phyloP scores from a whole-genome alignment of 2,329 filamentous ascomycete species.

The Basipetospora chlamydospora region DNA sequence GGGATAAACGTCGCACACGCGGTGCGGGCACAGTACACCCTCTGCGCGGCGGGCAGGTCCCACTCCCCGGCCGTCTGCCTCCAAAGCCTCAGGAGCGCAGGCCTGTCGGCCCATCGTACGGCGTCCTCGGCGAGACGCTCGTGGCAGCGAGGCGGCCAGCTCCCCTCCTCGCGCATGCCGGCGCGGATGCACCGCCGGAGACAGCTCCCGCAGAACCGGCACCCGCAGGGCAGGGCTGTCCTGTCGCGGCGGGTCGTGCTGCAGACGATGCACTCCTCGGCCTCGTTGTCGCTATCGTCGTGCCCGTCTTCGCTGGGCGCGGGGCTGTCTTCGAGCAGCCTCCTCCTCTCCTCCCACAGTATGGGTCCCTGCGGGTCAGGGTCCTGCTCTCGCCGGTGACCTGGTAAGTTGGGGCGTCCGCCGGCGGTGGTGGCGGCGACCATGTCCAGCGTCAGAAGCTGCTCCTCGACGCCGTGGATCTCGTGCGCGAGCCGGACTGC shows the following conservation, averaged over 20 bases:
- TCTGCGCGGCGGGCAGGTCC: slow-evolving; percentile 5
- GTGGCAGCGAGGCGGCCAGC: slow-evolving; percentile 10
- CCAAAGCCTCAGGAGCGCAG: slow-evolving; percentile 7
- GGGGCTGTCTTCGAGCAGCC: neutral
- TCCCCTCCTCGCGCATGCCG: slow-evolving; percentile 6
- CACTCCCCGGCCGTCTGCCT: slow-evolving; percentile 6
- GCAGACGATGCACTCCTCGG: neutral
- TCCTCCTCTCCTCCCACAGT: neutral
- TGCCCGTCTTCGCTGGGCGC: neutral
- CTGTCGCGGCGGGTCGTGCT: neutral
- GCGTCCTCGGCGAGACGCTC: slow-evolving; percentile 6
- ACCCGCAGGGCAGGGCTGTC: slow-evolving; percentile 7
- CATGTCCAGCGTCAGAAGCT: neutral
- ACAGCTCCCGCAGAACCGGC: slow-evolving; percentile 8
- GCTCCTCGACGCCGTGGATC: too few species aligned
- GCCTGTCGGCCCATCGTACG: slow-evolving; percentile 5
- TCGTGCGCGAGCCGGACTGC: slow-evolving; percentile 6
- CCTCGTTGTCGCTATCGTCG: neutral
- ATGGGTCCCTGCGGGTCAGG: neutral
- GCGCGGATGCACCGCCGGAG: slow-evolving; percentile 8
- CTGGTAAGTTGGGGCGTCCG: neutral
- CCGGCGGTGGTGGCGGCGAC: neutral
- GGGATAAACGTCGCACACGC: slow-evolving; percentile 9
- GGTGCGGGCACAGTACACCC: slow-evolving; percentile 8
- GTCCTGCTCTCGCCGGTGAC: neutral